Evolutionary conservation across 768 basidiomycete species (phyloP), one percentile per base, ranked within the genome.

Genomic region (Rhodotorula sphaerocarpa): DNA sequence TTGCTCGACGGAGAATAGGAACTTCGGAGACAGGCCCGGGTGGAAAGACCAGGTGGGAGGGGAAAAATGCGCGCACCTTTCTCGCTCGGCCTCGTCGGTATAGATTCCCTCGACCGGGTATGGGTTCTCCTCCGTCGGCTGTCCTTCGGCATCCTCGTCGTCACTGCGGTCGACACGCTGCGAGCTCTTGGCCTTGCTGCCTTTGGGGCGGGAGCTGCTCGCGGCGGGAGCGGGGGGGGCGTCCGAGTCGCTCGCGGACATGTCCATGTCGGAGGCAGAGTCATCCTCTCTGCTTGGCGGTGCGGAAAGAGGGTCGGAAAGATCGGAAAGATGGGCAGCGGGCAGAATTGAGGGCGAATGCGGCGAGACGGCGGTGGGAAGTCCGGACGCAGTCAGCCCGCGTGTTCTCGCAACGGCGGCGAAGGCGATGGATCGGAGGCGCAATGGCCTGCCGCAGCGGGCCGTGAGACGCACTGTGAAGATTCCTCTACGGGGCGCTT

Each of bases 61-160:
- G 41, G 25, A 4, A 27, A 20, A n/a, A n/a, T n/a, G n/a, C n/a
- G 73, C 86, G 78, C 78, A 93, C 93, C 80, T 77, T 67, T 85
- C 81, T 71, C 86, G 82, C 75, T 96, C 93, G 18, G 78, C 80
- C 70, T 90, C 89, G 72, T 95, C 85, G 61, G 81, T 81, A 73
- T 88, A 97, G 75, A 89, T 88, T 53, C 89, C 90, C 71, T 97
- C 93, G 18, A 95, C 77, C 0, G 90, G 92, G 73, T 89, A 97
- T 6, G 84, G 84, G 68, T 88, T 58, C n/a, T 58, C 57, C 85
- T 7, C 79, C 80, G 41, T 72, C 70, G 34, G 80, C 36, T 11
- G 86, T 16, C 69, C 72, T 3, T 21, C 50, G 27, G 50, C 80
- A 44, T 79, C 77, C 39, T 81, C 83, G 23, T 84, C 83, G 39